Base-by-base conservation (phyloP, 225 moss, liverwort and hornwort species). In the Bryum argenteum region DNA sequence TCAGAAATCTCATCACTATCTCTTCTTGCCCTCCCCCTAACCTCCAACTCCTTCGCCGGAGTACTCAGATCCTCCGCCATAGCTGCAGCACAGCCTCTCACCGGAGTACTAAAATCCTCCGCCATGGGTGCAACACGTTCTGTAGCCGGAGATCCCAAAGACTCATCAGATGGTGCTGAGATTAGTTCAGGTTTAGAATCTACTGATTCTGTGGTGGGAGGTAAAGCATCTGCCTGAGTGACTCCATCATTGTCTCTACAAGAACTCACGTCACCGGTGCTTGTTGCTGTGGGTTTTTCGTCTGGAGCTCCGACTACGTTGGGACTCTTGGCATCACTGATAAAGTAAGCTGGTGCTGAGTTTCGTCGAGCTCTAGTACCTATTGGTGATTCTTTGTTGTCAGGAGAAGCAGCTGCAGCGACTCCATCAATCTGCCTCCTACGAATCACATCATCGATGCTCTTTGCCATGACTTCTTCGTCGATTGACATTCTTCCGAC, bases 391-490 rank as follows among this genome's bases (percentile, higher is more conserved):
- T 26, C 28, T 64, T 52, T 41, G 51, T 65, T 11, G 22, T 19
- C 24, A 38, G 63, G 52, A 41, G 53, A 65, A 42, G 45, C 21
- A 63, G 10, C 38, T 11, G 2, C 33, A 54, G 17, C 57, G 17
- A 5, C 23, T 58, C 64, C 64, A 52, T 57, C 44, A 39, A 40
- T 8, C 11, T 62, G 11, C 33, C 45, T 16, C 13, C 40, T 45
- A 6, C 33, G 33, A 33, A 3, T 33, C 2, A 43, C 44, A 15
- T 63, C 54, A 22, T 12, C 52, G 24, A 18, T 64, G 7, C 48
- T 6, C 7, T 33, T 33, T 37, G 18, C 58, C 58, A 71, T 65
- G 15, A 71, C 43, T 53, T 67, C 71, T n/a, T 54, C 59, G 24
- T 2, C 42, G 1, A 12, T 54, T 0, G 54, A 33, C 6, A 14